These are phyloP conservation scores for Pythium vanterpoolii DNA, from an alignment of 352 stramenopile genomes.

Conservation along the genomic window DNA sequence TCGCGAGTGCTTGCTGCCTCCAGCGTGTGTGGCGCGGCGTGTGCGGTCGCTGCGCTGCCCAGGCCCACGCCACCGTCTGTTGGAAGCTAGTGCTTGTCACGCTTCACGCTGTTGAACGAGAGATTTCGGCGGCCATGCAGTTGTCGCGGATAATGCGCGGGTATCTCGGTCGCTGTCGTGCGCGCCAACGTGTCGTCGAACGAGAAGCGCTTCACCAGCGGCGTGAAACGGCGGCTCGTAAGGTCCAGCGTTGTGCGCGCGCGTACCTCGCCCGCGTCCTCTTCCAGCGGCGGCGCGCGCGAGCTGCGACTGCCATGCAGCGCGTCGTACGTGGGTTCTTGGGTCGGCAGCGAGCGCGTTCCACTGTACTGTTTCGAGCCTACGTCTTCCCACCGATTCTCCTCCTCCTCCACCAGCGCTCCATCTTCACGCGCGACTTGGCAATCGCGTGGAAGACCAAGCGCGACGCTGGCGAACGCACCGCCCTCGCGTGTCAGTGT, in stretches of 20 bases:
- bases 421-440: conserved; percentile 57
- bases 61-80: background rate
- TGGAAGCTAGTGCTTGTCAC: background rate
- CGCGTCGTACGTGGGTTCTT: conserved; percentile 46
- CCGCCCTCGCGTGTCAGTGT: conserved; percentile 41
- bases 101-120: background rate
- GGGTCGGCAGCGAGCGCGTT: conserved; percentile 32
- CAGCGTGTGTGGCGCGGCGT: conserved; percentile 43
- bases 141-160: conserved; percentile 40
- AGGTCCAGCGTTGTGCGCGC: conserved; percentile 53
- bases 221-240: conserved; percentile 26
- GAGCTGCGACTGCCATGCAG: conserved; percentile 46
- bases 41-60: conserved; percentile 18
- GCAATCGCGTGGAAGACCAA: conserved; percentile 58
- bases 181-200: conserved; percentile 16
- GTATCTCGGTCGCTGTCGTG: conserved; percentile 34
- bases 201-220: conserved; percentile 23
- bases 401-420: conserved; percentile 38
- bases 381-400: conserved; percentile 43
- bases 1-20: conserved; percentile 18
- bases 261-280: conserved; percentile 48
- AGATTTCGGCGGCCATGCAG: conserved; percentile 24
- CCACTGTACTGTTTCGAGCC: conserved; percentile 36
- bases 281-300: conserved; percentile 33
- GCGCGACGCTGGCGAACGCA: conserved; percentile 36